phyloP scores from a whole-genome alignment of 352 stramenopile genomes.

The Phytophthora melonis region DNA sequence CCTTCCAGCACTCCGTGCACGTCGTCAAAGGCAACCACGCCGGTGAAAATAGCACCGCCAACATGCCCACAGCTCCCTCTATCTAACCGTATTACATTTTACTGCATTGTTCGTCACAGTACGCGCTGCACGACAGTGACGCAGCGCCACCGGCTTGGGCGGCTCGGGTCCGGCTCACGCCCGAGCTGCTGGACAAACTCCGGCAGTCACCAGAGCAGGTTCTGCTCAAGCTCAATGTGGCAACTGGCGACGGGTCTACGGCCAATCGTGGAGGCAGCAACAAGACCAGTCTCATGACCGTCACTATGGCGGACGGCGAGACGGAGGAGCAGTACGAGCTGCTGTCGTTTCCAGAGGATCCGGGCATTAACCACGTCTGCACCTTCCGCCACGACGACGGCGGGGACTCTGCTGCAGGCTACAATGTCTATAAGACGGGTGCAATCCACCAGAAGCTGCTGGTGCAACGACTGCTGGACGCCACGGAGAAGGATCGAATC shows the following conservation, averaged over 20 bases:
- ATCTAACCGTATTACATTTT: constrained; percentile 6
- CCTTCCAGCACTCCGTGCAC: neutral
- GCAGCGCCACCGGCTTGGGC: constrained; percentile 54
- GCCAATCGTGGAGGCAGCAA: constrained; percentile 36
- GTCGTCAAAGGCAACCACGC: neutral
- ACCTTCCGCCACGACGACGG: constrained; percentile 49
- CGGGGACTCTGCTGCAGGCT: constrained; percentile 34
- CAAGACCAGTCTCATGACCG: constrained; percentile 60
- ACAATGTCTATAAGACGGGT: constrained; percentile 65
- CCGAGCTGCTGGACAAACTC: constrained; percentile 75
- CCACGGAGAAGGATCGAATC: constrained; percentile 80
- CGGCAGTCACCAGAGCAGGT: constrained; percentile 43
- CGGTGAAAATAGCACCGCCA: neutral
- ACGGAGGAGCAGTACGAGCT: constrained; percentile 71
- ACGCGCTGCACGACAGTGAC: constrained; percentile 73
- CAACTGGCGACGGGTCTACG: constrained; percentile 16
- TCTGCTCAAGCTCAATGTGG: constrained; percentile 33
- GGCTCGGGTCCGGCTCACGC: constrained; percentile 78
- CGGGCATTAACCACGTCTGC: constrained; percentile 73
- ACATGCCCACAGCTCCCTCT: neutral
- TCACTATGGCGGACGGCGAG: constrained; percentile 39
- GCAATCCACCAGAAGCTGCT: constrained; percentile 84
- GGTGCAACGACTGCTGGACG: constrained; percentile 80
- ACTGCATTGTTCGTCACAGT: constrained; percentile 41
- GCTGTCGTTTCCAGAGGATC: constrained; percentile 79